phyloP scores from a whole-genome alignment of 2,329 filamentous ascomycete genomes.

The Fusarium veterinarium region DNA sequence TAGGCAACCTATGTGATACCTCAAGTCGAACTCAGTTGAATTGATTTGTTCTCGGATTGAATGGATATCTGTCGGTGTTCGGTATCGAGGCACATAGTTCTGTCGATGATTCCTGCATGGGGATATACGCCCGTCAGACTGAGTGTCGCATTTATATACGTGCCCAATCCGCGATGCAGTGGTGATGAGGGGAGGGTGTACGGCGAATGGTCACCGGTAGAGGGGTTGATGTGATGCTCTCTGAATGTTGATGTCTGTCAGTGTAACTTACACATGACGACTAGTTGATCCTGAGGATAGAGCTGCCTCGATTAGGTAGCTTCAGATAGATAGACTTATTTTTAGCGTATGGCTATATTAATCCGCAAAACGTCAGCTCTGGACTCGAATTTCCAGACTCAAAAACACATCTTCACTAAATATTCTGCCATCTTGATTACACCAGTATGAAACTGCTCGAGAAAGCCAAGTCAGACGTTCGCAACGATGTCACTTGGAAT shows the following conservation, averaged over 20 bases:
- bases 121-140: conserved; percentile 1
- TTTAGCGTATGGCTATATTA: conserved; percentile 20
- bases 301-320: background rate
- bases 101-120: conserved; percentile 20
- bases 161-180: conserved; percentile 24
- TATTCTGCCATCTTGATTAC: background rate
- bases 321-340: background rate
- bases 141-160: background rate
- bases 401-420: background rate
- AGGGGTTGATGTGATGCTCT: background rate
- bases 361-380: background rate
- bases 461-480: conserved; percentile 30
- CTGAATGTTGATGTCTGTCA: background rate
- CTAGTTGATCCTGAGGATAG: background rate
- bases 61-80: conserved; percentile 31
- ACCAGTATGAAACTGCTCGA: conserved; percentile 40
- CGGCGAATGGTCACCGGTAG: conserved; percentile 14
- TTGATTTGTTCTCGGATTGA: background rate
- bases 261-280: conserved; percentile 4
- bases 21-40: background rate
- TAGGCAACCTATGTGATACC: background rate
- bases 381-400: background rate
- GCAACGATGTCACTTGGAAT: conserved; percentile 42
- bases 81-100: background rate
- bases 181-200: conserved; percentile 12